These are phyloP conservation scores for Rhodotorula taiwanensis DNA, from an alignment of 768 basidiomycete species.

Conservation along the genomic window DNA sequence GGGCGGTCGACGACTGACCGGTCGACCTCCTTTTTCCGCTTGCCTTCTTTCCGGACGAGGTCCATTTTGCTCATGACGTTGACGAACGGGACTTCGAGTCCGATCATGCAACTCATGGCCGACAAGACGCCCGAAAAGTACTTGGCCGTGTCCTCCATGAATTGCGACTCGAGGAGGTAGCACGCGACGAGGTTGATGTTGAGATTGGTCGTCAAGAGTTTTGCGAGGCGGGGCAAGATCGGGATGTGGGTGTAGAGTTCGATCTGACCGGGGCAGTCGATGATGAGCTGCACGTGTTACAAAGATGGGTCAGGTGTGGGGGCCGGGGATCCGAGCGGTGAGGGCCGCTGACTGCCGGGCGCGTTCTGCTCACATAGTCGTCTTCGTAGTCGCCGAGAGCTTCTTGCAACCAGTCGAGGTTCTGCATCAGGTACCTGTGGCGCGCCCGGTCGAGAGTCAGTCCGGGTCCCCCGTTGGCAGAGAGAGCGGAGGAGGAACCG, in stretches of 20 bases:
- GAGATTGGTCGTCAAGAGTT: constrained; percentile 56
- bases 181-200: constrained; percentile 79
- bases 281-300: constrained; percentile 58
- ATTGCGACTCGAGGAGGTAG: constrained; percentile 94
- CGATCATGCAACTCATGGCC: constrained; percentile 99
- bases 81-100: constrained; percentile 91
- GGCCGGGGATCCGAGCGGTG: neutral
- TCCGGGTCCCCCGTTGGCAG: too few relatives aligned
- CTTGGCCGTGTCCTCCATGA: constrained; percentile 98
- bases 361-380: constrained; percentile 75
- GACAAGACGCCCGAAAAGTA: constrained; percentile 96
- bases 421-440: constrained; percentile 81
- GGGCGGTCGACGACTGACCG: constrained; percentile 54
- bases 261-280: constrained; percentile 95
- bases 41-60: constrained; percentile 54
- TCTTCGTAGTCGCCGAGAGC: constrained; percentile 90
- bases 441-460: too few relatives aligned
- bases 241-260: constrained; percentile 98
- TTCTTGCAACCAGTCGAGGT: constrained; percentile 98
- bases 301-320: too few relatives aligned
- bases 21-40: constrained; percentile 68
- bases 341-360: too few relatives aligned
- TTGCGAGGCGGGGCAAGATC: constrained; percentile 83
- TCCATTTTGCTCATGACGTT: constrained; percentile 99
- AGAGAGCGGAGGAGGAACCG: constrained; percentile 46